A percentile compares a stretch with the other conserved stretches of the same genome.
These are phyloP conservation scores for Fusarium hostae DNA, from an alignment of 2,329 filamentous ascomycete species.

Conservation along the genomic window DNA sequence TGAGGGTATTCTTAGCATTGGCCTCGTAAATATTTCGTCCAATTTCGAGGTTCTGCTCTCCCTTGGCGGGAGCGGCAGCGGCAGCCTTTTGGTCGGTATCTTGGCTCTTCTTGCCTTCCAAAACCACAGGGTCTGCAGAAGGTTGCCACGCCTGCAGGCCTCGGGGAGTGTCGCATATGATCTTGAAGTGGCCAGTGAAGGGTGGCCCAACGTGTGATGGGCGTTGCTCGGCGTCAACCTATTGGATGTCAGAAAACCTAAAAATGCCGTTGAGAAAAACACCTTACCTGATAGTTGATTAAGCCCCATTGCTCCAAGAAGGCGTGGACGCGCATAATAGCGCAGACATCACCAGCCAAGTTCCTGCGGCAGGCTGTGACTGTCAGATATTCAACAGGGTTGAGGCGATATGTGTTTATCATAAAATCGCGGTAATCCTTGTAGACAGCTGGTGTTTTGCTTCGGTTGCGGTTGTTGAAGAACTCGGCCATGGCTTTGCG, in stretches of 20 bases:
- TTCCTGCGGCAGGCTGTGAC: slow-evolving; percentile 96
- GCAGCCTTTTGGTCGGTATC: slow-evolving; percentile 81
- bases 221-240: slow-evolving; percentile 96
- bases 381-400: slow-evolving; percentile 94
- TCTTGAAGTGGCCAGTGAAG: slow-evolving; percentile 96
- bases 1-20: slow-evolving; percentile 79
- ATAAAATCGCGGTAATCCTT: slow-evolving; percentile 99
- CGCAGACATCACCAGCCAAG: slow-evolving; percentile 95
- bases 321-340: slow-evolving; percentile 98
- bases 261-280: background rate
- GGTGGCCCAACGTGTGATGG: slow-evolving; percentile 96
- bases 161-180: slow-evolving; percentile 94
- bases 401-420: slow-evolving; percentile 98
- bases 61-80: slow-evolving; percentile 74
- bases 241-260: slow-evolving; percentile 44
- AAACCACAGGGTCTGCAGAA: slow-evolving; percentile 76
- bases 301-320: slow-evolving; percentile 99
- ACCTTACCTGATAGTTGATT: slow-evolving; percentile 92
- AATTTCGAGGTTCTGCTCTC: slow-evolving; percentile 90
- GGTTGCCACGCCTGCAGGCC: slow-evolving; percentile 97
- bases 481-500: slow-evolving; percentile 96
- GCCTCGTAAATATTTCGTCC: slow-evolving; percentile 96
- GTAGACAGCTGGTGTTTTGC: slow-evolving; percentile 96
- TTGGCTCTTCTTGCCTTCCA: slow-evolving; percentile 68
- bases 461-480: slow-evolving; percentile 97